Evolutionary conservation across 2,329 filamentous ascomycete genomes (phyloP).

Genomic region (Alternaria gaisen): DNA sequence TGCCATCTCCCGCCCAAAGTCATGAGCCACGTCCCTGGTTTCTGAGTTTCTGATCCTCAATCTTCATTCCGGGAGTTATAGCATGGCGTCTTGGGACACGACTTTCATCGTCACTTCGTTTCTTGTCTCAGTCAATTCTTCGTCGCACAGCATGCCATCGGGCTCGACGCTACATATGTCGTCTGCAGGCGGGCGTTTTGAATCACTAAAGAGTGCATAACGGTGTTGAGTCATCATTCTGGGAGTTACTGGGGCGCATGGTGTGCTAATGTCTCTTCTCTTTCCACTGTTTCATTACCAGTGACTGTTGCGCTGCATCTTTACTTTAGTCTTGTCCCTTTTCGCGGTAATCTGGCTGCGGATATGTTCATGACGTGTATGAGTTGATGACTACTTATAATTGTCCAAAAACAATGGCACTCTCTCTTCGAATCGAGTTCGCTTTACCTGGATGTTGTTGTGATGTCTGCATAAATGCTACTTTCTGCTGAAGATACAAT

Average conservation of each 20-base stretch:
- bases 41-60: constrained; percentile 13
- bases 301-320: constrained; percentile 23
- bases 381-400: constrained; percentile 38
- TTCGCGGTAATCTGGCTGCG: constrained; percentile 28
- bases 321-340: constrained; percentile 32
- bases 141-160: constrained; percentile 22
- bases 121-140: constrained; percentile 20
- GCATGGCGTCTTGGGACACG: constrained; percentile 14
- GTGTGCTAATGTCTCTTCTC: constrained; percentile 23
- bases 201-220: constrained; percentile 24
- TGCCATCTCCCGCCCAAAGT: constrained; percentile 39
- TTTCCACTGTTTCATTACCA: constrained; percentile 14
- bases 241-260: constrained; percentile 28
- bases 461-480: too few relatives aligned
- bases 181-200: constrained; percentile 39
- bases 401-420: constrained; percentile 9
- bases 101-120: constrained; percentile 17
- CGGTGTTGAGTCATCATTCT: constrained; percentile 22
- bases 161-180: constrained; percentile 23
- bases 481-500: not conserved
- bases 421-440: not conserved
- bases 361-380: constrained; percentile 38
- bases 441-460: not conserved
- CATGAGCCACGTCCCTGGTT: constrained; percentile 28
- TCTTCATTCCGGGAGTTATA: constrained; percentile 20